phyloP scores from a whole-genome alignment of 345 rosid species.

The Zanthoxylum bungeanum region DNA sequence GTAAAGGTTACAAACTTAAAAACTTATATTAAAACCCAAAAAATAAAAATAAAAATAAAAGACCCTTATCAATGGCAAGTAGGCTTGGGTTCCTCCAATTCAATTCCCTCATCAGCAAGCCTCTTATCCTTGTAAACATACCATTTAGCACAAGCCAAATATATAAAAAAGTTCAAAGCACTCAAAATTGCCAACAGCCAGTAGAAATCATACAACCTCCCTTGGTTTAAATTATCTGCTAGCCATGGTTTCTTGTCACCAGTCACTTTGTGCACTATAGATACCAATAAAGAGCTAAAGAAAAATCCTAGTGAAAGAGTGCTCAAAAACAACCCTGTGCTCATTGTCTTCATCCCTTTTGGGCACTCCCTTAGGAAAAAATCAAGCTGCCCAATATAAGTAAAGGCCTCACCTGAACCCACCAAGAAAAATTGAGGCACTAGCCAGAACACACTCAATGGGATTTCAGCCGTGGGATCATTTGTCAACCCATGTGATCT shows the following conservation, averaged over 20 bases:
- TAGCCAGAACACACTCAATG: slow-evolving; percentile 73
- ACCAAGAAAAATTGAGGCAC: slow-evolving; percentile 80
- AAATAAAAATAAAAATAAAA: background rate
- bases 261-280: slow-evolving; percentile 66
- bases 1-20: slow-evolving; percentile 10
- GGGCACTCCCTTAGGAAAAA: slow-evolving; percentile 96
- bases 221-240: slow-evolving; percentile 75
- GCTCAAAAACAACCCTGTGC: slow-evolving; percentile 85
- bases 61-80: slow-evolving; percentile 29
- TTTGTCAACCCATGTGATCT: slow-evolving; percentile 30
- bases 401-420: slow-evolving; percentile 89
- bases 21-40: background rate
- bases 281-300: slow-evolving; percentile 69
- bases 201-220: slow-evolving; percentile 77
- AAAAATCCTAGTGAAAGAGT: slow-evolving; percentile 89
- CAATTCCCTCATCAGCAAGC: slow-evolving; percentile 65
- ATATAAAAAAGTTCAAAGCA: slow-evolving; percentile 52
- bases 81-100: slow-evolving; percentile 52
- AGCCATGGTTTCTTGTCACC: slow-evolving; percentile 61
- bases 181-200: slow-evolving; percentile 77
- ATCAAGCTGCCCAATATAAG: slow-evolving; percentile 81
- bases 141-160: slow-evolving; percentile 63
- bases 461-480: slow-evolving; percentile 45
- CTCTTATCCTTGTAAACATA: slow-evolving; percentile 91
- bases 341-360: slow-evolving; percentile 97